phyloP scores from a whole-genome alignment of 192 early-diverging fungal species.

The Backusella mclennaniae region DNA sequence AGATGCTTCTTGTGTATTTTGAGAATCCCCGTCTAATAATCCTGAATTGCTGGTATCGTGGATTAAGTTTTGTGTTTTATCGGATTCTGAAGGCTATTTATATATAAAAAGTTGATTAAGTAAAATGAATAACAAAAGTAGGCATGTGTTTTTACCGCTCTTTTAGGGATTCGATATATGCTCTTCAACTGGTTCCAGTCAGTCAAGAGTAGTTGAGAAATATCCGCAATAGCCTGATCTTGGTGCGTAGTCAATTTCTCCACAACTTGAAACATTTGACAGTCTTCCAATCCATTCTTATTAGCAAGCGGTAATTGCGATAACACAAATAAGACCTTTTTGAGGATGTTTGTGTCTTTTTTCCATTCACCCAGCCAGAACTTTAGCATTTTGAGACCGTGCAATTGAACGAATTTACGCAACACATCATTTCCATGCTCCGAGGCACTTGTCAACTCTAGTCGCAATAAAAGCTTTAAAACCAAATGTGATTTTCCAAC shows the following conservation, averaged over 20 bases:
- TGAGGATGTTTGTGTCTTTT: constrained; percentile 58
- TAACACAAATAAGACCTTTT: constrained; percentile 56
- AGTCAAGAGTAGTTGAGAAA: constrained; percentile 47
- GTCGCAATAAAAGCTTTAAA: constrained; percentile 57
- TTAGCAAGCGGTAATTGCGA: constrained; percentile 76
- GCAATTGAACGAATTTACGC: constrained; percentile 60
- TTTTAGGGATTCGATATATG: constrained; percentile 61
- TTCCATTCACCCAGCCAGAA: constrained; percentile 69
- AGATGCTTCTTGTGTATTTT: neutral
- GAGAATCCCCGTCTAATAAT: neutral
- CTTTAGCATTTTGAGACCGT: constrained; percentile 76
- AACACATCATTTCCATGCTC: constrained; percentile 38
- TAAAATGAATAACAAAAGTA: neutral
- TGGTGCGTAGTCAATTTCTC: constrained; percentile 45
- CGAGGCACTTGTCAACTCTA: constrained; percentile 52
- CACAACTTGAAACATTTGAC: constrained; percentile 68
- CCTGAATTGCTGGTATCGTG: neutral
- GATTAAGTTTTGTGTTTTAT: neutral
- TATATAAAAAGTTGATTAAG: neutral
- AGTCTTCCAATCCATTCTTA: constrained; percentile 78
- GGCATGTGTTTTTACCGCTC: constrained; percentile 28
- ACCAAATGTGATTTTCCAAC: constrained; percentile 53
- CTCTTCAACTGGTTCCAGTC: constrained; percentile 53
- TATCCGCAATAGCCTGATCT: constrained; percentile 42
- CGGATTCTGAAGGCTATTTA: neutral